A percentile compares a stretch with the other conserved stretches of the same genome.
These are phyloP conservation scores for Seminavis robusta DNA, from an alignment of 108 stramenopile species.

Conservation along the genomic window DNA sequence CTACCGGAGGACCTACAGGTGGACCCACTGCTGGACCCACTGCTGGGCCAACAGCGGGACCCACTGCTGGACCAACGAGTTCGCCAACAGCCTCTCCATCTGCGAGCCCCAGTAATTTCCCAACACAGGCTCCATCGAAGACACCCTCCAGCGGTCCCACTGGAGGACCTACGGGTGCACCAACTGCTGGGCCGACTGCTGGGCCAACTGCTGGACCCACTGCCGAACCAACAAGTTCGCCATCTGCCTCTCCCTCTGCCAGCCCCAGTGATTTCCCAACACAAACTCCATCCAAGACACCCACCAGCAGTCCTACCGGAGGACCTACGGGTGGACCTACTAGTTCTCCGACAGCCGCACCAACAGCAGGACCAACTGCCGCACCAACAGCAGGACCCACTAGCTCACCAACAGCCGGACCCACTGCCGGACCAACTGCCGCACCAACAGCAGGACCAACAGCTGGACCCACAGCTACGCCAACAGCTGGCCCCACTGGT, in stretches of 20 bases:
- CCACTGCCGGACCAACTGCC: conserved; percentile 10
- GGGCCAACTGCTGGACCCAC: too few relatives aligned
- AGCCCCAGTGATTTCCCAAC: not conserved
- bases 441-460: conserved; percentile 14
- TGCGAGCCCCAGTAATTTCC: too few relatives aligned
- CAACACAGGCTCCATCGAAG: too few relatives aligned
- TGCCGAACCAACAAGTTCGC: conserved; percentile 4
- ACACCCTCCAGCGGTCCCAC: not conserved
- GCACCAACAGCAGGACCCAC: conserved; percentile 5
- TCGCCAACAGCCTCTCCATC: conserved; percentile 2
- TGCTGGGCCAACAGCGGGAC: conserved; percentile 1
- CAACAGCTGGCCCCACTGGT: not conserved
- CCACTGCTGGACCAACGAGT: conserved; percentile 11
- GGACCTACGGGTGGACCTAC: conserved; percentile 6
- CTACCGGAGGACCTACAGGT: not conserved
- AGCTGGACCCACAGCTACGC: conserved; percentile 4
- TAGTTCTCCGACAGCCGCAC: not conserved
- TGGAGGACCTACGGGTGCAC: not conserved
- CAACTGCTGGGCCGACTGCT: too few relatives aligned
- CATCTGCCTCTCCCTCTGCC: conserved; percentile 1
- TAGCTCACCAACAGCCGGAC: not conserved
- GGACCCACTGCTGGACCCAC: conserved; percentile 9
- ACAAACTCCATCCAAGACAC: not conserved
- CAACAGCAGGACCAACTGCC: conserved; percentile 7
- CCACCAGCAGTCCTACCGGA: not conserved